Conservation (phyloP, 352 stramenopile species). For the Phytophthora vignae region DNA sequence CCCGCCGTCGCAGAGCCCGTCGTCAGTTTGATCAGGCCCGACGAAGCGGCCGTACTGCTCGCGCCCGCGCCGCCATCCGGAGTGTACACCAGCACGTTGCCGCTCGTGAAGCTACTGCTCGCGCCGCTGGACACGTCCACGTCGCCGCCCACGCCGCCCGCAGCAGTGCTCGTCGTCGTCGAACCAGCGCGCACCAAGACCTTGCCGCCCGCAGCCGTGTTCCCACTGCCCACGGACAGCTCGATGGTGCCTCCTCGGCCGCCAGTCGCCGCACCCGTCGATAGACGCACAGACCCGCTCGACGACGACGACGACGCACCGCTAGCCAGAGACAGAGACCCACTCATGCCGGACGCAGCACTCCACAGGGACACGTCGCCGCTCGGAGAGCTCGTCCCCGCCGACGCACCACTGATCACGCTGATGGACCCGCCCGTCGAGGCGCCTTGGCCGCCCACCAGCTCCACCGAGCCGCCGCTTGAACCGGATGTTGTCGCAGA, state of each 20-base stretch:
- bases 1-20: not conserved
- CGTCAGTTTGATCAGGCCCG: not conserved
- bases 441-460: constrained; percentile 4
- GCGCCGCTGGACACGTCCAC: constrained; percentile 44
- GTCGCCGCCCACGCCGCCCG: constrained; percentile 39
- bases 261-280: not conserved
- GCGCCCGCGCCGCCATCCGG: not conserved
- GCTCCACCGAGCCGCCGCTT: constrained; percentile 10
- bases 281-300: constrained; percentile 22
- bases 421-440: constrained; percentile 1
- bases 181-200: constrained; percentile 19
- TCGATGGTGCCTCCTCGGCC: not conserved
- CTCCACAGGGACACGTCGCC: constrained; percentile 14
- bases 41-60: constrained; percentile 1
- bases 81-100: not conserved
- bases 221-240: not conserved
- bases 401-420: not conserved
- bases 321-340: constrained; percentile 5
- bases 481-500: constrained; percentile 3
- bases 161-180: constrained; percentile 1
- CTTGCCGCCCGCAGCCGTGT: constrained; percentile 1
- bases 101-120: not conserved
- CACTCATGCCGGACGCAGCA: not conserved
- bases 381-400: constrained; percentile 6
- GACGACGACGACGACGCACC: constrained; percentile 12